Percentiles rank a stretch among this genome's conserved stretches.
Evolutionary conservation across 768 basidiomycete genomes (phyloP).

Genomic region (Amanita fuliginea): DNA sequence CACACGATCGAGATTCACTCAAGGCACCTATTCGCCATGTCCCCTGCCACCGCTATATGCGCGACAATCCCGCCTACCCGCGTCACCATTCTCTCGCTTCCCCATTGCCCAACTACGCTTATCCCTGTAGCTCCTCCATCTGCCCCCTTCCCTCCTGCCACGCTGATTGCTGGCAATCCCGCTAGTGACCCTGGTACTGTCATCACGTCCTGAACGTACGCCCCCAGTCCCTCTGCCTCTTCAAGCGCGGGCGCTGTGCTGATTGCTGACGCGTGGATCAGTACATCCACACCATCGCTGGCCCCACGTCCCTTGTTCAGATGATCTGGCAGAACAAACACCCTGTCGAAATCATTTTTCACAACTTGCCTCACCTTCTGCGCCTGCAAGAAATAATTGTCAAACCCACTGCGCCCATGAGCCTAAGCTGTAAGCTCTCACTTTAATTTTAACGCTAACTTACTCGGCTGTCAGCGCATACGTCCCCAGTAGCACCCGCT

Average conservation of each 20-base stretch:
- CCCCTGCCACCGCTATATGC: background rate
- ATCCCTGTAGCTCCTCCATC: conserved; percentile 14
- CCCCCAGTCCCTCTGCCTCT: conserved; percentile 23
- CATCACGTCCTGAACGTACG: conserved; percentile 85
- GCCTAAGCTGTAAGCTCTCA: background rate
- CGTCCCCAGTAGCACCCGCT: conserved; percentile 81
- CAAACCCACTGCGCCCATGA: conserved; percentile 61
- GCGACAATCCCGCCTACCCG: conserved; percentile 37
- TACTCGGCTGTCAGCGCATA: conserved; percentile 90
- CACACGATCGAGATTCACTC: conserved; percentile 16
- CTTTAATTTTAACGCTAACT: conserved; percentile 16
- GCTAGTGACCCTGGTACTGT: conserved; percentile 90
- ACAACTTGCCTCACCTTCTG: conserved; percentile 68
- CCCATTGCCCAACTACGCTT: conserved; percentile 85
- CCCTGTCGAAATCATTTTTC: conserved; percentile 58
- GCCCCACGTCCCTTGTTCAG: conserved; percentile 12
- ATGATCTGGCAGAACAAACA: conserved; percentile 52
- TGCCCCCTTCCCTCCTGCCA: conserved; percentile 37
- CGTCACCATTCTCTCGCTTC: conserved; percentile 52
- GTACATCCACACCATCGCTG: conserved; percentile 50
- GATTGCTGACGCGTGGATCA: conserved; percentile 84
- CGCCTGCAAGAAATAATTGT: conserved; percentile 95
- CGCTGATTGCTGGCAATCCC: conserved; percentile 72
- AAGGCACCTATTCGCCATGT: background rate
- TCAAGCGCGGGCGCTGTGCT: conserved; percentile 63